phyloP scores from a whole-genome alignment of 2,329 filamentous ascomycete species.

The Talaromyces albobiverticillius region DNA sequence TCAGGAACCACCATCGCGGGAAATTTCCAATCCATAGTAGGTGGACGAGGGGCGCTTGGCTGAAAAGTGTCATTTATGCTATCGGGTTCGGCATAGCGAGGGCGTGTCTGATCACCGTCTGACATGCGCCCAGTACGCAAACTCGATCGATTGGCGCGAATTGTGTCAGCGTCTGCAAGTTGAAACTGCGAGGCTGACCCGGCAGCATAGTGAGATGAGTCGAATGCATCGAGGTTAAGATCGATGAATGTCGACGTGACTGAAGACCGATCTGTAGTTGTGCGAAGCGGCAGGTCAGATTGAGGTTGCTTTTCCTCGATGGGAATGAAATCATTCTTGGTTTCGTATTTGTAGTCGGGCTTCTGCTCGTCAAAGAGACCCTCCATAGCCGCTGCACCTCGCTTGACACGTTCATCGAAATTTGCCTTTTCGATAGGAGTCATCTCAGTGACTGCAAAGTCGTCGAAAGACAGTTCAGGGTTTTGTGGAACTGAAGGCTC shows the following conservation, averaged over 20 bases:
- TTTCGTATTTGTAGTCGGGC: slow-evolving; percentile 58
- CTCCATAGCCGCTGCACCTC: slow-evolving; percentile 56
- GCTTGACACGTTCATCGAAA: slow-evolving; percentile 56
- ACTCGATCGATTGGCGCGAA: slow-evolving; percentile 55
- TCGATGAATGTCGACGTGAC: slow-evolving; percentile 50
- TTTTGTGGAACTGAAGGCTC: slow-evolving; percentile 29
- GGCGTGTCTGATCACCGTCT: slow-evolving; percentile 31
- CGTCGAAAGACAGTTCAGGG: slow-evolving; percentile 26
- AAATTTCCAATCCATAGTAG: slow-evolving; percentile 49
- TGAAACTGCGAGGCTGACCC: slow-evolving; percentile 51
- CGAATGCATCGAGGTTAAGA: slow-evolving; percentile 57
- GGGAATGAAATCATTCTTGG: slow-evolving; percentile 49
- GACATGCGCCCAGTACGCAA: slow-evolving; percentile 42
- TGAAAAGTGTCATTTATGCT: slow-evolving; percentile 18
- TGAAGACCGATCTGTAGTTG: slow-evolving; percentile 45
- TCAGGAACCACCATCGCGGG: slow-evolving; percentile 31
- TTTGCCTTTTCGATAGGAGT: slow-evolving; percentile 48
- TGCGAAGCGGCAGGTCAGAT: slow-evolving; percentile 55
- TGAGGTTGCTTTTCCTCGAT: slow-evolving; percentile 41
- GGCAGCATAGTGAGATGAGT: slow-evolving; percentile 51
- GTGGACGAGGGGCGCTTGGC: slow-evolving; percentile 38
- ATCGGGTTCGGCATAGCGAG: slow-evolving; percentile 24
- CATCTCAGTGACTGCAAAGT: slow-evolving; percentile 31
- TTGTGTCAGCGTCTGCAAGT: slow-evolving; percentile 52
- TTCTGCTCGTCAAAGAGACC: slow-evolving; percentile 56